These are phyloP conservation scores for Lasiodiplodia theobromae DNA, from an alignment of 2,329 filamentous ascomycete genomes.

Conservation along the genomic window DNA sequence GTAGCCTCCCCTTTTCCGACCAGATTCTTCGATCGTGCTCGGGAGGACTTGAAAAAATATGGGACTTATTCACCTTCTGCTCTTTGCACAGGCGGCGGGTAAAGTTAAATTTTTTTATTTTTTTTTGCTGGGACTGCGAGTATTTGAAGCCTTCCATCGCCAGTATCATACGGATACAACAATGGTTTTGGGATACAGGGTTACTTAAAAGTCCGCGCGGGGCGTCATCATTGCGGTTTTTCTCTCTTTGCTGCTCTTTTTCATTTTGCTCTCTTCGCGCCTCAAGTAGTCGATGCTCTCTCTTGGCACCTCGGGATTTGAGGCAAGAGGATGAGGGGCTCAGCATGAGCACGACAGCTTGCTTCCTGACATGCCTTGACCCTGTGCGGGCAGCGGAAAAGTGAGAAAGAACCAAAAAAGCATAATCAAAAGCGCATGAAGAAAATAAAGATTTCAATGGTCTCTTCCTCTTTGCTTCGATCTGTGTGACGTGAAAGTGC, in stretches of 20 bases:
- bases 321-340: background rate
- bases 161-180: background rate
- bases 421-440: slow-evolving; percentile 5
- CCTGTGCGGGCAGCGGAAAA: background rate
- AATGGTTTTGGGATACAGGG: background rate
- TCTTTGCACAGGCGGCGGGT: background rate
- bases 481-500: background rate
- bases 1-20: background rate
- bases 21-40: background rate
- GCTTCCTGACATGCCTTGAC: background rate
- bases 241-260: background rate
- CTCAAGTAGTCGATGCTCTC: slow-evolving; percentile 1
- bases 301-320: background rate
- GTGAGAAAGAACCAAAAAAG: background rate
- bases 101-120: background rate
- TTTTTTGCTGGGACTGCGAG: background rate
- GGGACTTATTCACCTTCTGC: background rate
- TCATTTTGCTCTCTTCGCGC: background rate
- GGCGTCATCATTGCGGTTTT: background rate
- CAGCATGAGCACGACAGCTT: background rate
- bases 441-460: background rate
- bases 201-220: background rate
- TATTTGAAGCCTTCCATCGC: background rate
- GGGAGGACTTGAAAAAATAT: background rate
- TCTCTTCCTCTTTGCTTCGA: background rate